Evolutionary conservation across 2,329 filamentous ascomycete species (phyloP).

Genomic region (Pseudogymnoascus sp.): DNA sequence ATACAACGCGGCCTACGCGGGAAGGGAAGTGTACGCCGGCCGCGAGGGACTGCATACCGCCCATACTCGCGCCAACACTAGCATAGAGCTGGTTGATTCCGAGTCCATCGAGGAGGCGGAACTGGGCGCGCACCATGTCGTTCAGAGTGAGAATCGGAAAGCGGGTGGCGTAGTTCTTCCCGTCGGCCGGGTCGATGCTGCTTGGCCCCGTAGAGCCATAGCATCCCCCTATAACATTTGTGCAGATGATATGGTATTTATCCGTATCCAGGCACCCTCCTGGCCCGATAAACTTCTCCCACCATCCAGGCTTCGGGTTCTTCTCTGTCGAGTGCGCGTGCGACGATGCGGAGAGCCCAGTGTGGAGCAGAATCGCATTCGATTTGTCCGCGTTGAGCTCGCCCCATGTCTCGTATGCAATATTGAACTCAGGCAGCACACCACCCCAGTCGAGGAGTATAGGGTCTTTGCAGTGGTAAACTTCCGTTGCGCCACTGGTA

Average conservation of each 20-base stretch:
- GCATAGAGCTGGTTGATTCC: slow-evolving; percentile 75
- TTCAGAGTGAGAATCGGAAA: slow-evolving; percentile 94
- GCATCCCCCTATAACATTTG: slow-evolving; percentile 91
- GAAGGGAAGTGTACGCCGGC: slow-evolving; percentile 76
- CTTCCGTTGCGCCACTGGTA: slow-evolving; percentile 75
- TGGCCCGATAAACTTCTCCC: slow-evolving; percentile 96
- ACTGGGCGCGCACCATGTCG: slow-evolving; percentile 96
- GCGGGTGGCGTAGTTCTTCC: slow-evolving; percentile 80
- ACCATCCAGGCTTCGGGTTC: slow-evolving; percentile 91
- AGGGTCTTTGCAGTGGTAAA: slow-evolving; percentile 64
- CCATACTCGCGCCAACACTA: slow-evolving; percentile 94
- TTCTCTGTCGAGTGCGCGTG: slow-evolving; percentile 85
- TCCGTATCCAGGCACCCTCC: slow-evolving; percentile 78
- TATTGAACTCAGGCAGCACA: slow-evolving; percentile 75
- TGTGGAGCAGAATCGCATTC: slow-evolving; percentile 88
- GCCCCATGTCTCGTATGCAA: slow-evolving; percentile 94
- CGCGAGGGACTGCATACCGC: slow-evolving; percentile 92
- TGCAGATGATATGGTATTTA: slow-evolving; percentile 90
- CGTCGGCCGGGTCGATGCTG: slow-evolving; percentile 79
- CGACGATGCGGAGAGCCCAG: slow-evolving; percentile 90
- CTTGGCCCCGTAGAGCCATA: slow-evolving; percentile 91
- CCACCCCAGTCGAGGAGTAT: slow-evolving; percentile 92
- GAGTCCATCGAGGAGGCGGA: slow-evolving; percentile 72
- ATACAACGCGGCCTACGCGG: slow-evolving; percentile 72
- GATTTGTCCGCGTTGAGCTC: slow-evolving; percentile 66